phyloP scores from a whole-genome alignment of 352 stramenopile genomes.

The Phytophthora pini region DNA sequence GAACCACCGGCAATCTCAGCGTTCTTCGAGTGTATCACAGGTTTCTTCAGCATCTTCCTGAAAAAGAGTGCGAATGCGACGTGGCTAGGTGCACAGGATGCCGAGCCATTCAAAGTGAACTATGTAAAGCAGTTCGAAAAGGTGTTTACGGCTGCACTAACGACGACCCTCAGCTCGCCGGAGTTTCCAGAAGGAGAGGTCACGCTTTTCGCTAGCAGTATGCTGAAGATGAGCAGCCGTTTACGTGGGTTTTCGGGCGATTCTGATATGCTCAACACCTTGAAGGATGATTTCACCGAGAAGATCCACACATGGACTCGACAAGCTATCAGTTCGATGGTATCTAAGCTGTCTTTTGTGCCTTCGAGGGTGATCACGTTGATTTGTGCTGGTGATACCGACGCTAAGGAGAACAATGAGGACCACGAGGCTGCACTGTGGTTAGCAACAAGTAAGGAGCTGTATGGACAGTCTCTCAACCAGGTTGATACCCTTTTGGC shows the following conservation, averaged over 20 bases:
- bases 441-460: slow-evolving; percentile 38
- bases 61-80: slow-evolving; percentile 37
- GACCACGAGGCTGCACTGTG: slow-evolving; percentile 36
- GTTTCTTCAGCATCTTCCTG: slow-evolving; percentile 74
- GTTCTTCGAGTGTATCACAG: slow-evolving; percentile 79
- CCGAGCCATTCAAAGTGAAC: slow-evolving; percentile 26
- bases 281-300: slow-evolving; percentile 43
- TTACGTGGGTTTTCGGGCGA: slow-evolving; percentile 42
- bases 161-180: slow-evolving; percentile 43
- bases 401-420: slow-evolving; percentile 18
- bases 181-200: slow-evolving; percentile 46
- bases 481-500: slow-evolving; percentile 38
- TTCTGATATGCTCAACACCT: slow-evolving; percentile 16
- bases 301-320: slow-evolving; percentile 50
- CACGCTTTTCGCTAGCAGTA: slow-evolving; percentile 43
- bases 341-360: slow-evolving; percentile 42
- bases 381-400: slow-evolving; percentile 28
- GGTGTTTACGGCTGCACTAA: slow-evolving; percentile 49
- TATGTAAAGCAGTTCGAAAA: slow-evolving; percentile 82
- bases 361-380: slow-evolving; percentile 43
- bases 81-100: slow-evolving; percentile 39
- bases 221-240: slow-evolving; percentile 54
- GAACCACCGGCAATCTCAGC: slow-evolving; percentile 63
- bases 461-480: slow-evolving; percentile 44
- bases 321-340: slow-evolving; percentile 37